Base-by-base conservation (phyloP, 768 basidiomycete genomes). In the Calvatia gigantea region DNA sequence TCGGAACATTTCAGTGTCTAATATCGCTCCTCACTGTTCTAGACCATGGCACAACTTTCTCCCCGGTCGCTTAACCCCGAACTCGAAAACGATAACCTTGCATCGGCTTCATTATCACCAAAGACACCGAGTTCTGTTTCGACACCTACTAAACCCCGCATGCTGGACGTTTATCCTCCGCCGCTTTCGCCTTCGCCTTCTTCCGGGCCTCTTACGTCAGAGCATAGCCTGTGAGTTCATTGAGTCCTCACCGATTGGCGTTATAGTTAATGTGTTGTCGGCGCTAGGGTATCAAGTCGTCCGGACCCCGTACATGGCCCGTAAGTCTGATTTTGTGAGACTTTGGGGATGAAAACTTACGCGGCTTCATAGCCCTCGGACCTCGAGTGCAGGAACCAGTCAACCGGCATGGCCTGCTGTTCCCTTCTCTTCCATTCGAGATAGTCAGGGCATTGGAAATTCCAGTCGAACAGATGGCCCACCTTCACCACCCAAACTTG, bases 21-120 rank as follows among this genome's bases (percentile, higher is more conserved):
- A 44, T 50, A 21, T 59, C n/a, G 29, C 19, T n/a, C n/a, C 21
- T 31, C 21, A 29, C 21, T 43, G 28, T 28, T 55, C 35, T 60
- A 87, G 84, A 79, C 80, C 51, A 74, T 89, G 63, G 83, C 80
- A 12, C 83, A 85, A 57, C 80, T 88, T 49, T 88, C 87, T 29
- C 87, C 87, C 5, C 80, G 79, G 57, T 69, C 70, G 31, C 65
- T 79, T 46, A 70, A 74, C 42, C 63, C 66, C 19, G 75, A 77
- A 57, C 62, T 76, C 7, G 73, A 73, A 15, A 69, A 75, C 9
- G 73, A 75, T 43, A 62, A 62, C 53, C 63, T 69, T 46, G 61
- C 55, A 37, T 65, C 68, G 39, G 58, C 69, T 38, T 65, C 67
- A 15, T 59, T 71, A 45, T 72, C 72, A 7, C 72, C 73, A 15